phyloP scores from a whole-genome alignment of 2,329 filamentous ascomycete species.

The Colletotrichum ledebouriae region DNA sequence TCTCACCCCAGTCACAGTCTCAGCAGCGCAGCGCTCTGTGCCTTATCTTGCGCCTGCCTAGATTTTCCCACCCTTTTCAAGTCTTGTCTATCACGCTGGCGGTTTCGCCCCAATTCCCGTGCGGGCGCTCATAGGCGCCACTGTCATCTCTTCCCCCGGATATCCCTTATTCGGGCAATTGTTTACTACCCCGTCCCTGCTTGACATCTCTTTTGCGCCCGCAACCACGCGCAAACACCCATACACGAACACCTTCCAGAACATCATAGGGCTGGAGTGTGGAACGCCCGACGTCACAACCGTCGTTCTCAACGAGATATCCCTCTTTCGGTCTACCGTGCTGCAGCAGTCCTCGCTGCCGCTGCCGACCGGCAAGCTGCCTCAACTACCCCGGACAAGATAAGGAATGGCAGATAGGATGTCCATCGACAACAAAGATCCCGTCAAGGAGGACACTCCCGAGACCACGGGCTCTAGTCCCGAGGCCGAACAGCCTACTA shows the following conservation, averaged over 20 bases:
- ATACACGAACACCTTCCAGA: conserved; percentile 50
- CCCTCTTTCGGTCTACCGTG: conserved; percentile 29
- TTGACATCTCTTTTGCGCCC: conserved; percentile 50
- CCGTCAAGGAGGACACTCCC: conserved; percentile 69
- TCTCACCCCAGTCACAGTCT: conserved; percentile 43
- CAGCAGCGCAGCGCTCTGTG: conserved; percentile 40
- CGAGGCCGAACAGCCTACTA: conserved; percentile 64
- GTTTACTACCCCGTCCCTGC: conserved; percentile 47
- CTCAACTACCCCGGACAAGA: conserved; percentile 49
- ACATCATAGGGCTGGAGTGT: conserved; percentile 44
- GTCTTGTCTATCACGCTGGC: conserved; percentile 56
- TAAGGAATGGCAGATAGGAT: conserved; percentile 75
- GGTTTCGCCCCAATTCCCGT: conserved; percentile 43
- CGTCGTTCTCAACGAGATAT: conserved; percentile 47
- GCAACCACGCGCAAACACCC: conserved; percentile 53
- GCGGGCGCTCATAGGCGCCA: conserved; percentile 47
- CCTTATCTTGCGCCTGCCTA: conserved; percentile 44
- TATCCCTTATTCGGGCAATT: conserved; percentile 44
- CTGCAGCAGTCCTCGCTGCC: conserved; percentile 50
- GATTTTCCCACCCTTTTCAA: conserved; percentile 43
- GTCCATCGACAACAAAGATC: conserved; percentile 74
- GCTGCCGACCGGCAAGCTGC: conserved; percentile 49
- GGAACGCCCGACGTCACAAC: conserved; percentile 51
- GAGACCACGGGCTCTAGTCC: conserved; percentile 73
- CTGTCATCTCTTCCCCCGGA: conserved; percentile 45